Evolutionary conservation across 2,329 filamentous ascomycete species (phyloP).

Genomic region (Colletotrichum magnum): DNA sequence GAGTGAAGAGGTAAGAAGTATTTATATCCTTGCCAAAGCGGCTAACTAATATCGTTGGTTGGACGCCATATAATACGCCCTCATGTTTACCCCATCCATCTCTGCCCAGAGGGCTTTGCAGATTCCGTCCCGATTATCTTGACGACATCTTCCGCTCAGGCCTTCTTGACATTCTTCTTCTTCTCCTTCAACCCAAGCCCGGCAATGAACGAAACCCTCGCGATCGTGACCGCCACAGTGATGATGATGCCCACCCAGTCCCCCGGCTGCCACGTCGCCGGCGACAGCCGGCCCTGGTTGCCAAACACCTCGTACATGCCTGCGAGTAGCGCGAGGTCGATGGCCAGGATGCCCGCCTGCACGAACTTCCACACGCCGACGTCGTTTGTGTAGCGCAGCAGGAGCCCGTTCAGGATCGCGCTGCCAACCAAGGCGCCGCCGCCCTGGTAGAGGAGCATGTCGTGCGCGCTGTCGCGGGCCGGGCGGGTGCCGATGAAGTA

Average conservation of each 20-base stretch:
- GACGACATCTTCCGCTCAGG: too few relatives aligned
- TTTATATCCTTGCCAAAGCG: neutral
- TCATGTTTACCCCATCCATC: too few relatives aligned
- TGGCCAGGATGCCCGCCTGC: conserved; percentile 42
- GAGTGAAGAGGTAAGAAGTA: too few relatives aligned
- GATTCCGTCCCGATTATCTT: too few relatives aligned
- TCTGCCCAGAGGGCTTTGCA: too few relatives aligned
- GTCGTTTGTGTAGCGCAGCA: conserved; percentile 43
- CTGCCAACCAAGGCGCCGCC: conserved; percentile 42
- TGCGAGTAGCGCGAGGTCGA: conserved; percentile 43
- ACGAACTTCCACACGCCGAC: conserved; percentile 42
- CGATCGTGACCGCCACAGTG: conserved; percentile 2
- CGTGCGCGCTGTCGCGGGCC: conserved; percentile 36
- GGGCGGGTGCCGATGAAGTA: conserved; percentile 23
- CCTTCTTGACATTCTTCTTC: neutral
- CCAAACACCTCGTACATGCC: conserved; percentile 37
- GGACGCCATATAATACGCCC: too few relatives aligned
- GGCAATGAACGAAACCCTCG: neutral
- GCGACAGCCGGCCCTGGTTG: conserved; percentile 35
- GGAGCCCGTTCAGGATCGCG: conserved; percentile 39
- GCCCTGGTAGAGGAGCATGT: conserved; percentile 44
- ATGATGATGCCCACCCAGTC: conserved; percentile 18
- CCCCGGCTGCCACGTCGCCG: conserved; percentile 23
- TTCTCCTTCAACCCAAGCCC: conserved; percentile 6
- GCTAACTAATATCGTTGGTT: neutral